phyloP scores from a whole-genome alignment of 768 basidiomycete species.

The Lactarius sanguifluus region DNA sequence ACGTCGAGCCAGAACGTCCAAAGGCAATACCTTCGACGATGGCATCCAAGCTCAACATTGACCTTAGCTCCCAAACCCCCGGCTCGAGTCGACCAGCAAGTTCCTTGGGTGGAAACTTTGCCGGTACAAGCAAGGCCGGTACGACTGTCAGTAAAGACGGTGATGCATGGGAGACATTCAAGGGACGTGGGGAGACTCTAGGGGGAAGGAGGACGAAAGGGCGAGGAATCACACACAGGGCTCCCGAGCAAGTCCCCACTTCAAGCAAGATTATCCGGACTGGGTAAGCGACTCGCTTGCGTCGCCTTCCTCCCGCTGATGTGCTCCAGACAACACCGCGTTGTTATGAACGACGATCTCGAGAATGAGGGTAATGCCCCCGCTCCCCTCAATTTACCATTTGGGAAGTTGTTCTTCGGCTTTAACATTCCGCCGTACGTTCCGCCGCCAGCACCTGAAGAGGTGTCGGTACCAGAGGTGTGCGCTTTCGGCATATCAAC shows the following conservation, averaged over 20 bases:
- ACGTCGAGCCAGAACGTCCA: constrained; percentile 89
- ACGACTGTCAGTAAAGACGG: constrained; percentile 68
- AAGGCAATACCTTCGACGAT: constrained; percentile 85
- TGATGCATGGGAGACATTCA: constrained; percentile 93
- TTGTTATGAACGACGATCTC: constrained; percentile 79
- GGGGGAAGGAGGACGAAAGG: constrained; percentile 92
- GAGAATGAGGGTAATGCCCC: constrained; percentile 79
- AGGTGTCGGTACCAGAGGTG: constrained; percentile 29
- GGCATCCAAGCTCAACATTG: constrained; percentile 96
- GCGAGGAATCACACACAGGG: constrained; percentile 83
- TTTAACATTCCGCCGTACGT: constrained; percentile 76
- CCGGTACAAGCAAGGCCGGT: constrained; percentile 48
- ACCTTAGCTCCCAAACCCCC: constrained; percentile 81
- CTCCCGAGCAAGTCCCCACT: constrained; percentile 73
- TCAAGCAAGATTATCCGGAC: constrained; percentile 89
- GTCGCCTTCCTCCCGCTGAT: constrained; percentile 25
- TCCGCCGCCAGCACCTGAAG: constrained; percentile 41
- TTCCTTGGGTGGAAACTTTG: constrained; percentile 66
- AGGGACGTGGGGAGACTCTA: constrained; percentile 90
- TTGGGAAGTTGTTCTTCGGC: constrained; percentile 96
- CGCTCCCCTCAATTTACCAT: constrained; percentile 85
- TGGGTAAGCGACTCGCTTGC: constrained; percentile 58
- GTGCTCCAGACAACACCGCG: constrained; percentile 64
- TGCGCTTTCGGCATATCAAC: background rate
- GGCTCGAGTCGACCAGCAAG: constrained; percentile 82